Evolutionary conservation across 768 basidiomycete genomes (phyloP).

Genomic region (Leccinum barrowsii): DNA sequence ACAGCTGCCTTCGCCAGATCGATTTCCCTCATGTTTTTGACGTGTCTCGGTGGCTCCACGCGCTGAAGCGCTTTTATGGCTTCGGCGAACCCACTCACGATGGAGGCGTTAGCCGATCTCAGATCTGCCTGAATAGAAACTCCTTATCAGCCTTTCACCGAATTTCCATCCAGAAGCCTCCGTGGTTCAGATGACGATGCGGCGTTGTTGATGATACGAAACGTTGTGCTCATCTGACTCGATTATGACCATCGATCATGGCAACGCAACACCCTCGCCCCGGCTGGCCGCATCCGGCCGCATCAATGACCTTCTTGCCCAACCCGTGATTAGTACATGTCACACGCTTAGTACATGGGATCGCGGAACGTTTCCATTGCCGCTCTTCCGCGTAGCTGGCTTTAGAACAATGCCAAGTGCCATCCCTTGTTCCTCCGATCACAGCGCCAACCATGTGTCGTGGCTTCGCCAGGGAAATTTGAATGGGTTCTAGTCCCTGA

Average conservation of each 20-base stretch:
- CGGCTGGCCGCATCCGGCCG: constrained; percentile 6
- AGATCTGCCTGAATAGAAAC: constrained; percentile 18
- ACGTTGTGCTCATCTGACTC: constrained; percentile 20
- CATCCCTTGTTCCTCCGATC: constrained; percentile 14
- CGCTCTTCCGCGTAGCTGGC: constrained; percentile 20
- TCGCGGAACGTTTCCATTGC: constrained; percentile 24
- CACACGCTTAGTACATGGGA: constrained; percentile 2
- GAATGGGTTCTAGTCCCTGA: constrained; percentile 16
- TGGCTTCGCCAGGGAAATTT: constrained; percentile 7
- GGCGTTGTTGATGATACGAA: constrained; percentile 6
- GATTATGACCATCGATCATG: constrained; percentile 20
- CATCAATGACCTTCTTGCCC: constrained; percentile 9
- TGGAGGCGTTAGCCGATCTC: constrained; percentile 21
- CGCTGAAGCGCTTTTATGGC: constrained; percentile 13
- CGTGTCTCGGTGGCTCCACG: constrained; percentile 22
- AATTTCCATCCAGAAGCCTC: constrained; percentile 16
- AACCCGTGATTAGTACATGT: neutral
- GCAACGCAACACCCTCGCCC: constrained; percentile 3
- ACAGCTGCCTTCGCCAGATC: constrained; percentile 9
- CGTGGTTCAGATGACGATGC: neutral
- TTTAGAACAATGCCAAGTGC: neutral
- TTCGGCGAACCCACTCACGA: constrained; percentile 17
- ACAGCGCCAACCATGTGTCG: constrained; percentile 10
- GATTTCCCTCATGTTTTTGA: constrained; percentile 25
- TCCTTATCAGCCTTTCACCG: constrained; percentile 30